Evolutionary conservation across 139 green algal species (phyloP).

Genomic region (Chlorella ohadii): DNA sequence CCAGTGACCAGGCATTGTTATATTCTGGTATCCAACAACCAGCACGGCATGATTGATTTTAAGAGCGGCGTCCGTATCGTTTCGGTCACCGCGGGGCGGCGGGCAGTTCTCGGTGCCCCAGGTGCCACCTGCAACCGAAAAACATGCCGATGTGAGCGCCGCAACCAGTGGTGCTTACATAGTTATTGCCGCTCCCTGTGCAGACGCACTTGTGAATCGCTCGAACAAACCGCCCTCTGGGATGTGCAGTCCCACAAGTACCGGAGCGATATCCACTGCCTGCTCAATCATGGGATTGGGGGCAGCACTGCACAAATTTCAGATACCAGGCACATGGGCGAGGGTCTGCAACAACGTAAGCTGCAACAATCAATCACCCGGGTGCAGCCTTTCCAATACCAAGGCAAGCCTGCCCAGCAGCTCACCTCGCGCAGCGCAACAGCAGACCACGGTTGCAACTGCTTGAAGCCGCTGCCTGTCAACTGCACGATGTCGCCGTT

Average conservation of each 20-base stretch:
- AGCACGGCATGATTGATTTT: constrained; percentile 3
- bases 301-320: no score
- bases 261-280: no score
- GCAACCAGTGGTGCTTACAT: no score
- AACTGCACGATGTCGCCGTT: not conserved
- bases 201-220: no score
- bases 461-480: not conserved
- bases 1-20: not conserved
- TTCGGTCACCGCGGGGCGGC: not conserved
- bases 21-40: not conserved
- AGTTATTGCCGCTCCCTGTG: no score
- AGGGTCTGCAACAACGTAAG: no score
- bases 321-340: no score
- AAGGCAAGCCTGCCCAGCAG: not conserved
- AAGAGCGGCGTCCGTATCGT: not conserved
- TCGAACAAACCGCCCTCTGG: no score
- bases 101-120: not conserved
- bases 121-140: not conserved
- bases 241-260: no score
- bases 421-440: constrained; percentile 3
- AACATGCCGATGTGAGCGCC: no score
- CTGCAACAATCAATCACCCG: no score
- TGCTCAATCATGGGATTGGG: no score
- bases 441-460: not conserved
- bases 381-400: not conserved